Evolutionary conservation across 176 grass and related monocot genomes (phyloP), one percentile per base, ranked within the genome.

Genomic region (Lolium multiflorum): DNA sequence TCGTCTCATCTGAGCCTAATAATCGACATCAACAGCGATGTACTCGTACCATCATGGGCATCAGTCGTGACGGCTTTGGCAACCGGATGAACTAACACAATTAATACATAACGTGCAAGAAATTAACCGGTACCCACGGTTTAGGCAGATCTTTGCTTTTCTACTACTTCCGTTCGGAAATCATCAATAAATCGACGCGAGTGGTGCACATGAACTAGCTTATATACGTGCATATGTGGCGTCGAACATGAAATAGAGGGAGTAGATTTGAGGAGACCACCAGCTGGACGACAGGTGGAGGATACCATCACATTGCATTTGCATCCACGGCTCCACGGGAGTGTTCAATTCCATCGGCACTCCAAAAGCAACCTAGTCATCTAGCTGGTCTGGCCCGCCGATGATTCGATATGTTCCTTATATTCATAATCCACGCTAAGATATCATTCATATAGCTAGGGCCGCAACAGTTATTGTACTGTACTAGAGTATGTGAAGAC

Each of bases 61-160:
- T 11, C 14, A 69, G 47, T 12, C 66, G 31, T 57, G 66, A 57
- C 50, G 65, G 66, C 12, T 61, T 61, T 1, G 20, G 38, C 55
- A 24, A 67, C 60, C 2, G 50, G n/a, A 22, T 38, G 38, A n/a
- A 26, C 10, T 35, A 35, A 35, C 31, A 35, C 31, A 35, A 35
- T 35, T 35, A 35, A 35, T 35, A 35, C 25, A 10, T 0, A 3
- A 14, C 61, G 20, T 78, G n/a, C 83, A 70, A 31, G 62, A 59
- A 56, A 78, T 17, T 6, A 44, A 26, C 39, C 2, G 4, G 67
- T 49, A 7, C 18, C 3, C 4, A 44, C 37, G 25, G 25, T 20
- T 85, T 85, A 85, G 48, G 83, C n/a, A n/a, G 7, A 10, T 50
- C 6, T 78, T 69, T 47, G 1, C 21, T 79, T 0, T 66, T 78